Percentiles rank a stretch among this genome's conserved stretches.
Conservation (phyloP, 2,329 filamentous ascomycete species). For the Albophoma yamanashiensis region DNA sequence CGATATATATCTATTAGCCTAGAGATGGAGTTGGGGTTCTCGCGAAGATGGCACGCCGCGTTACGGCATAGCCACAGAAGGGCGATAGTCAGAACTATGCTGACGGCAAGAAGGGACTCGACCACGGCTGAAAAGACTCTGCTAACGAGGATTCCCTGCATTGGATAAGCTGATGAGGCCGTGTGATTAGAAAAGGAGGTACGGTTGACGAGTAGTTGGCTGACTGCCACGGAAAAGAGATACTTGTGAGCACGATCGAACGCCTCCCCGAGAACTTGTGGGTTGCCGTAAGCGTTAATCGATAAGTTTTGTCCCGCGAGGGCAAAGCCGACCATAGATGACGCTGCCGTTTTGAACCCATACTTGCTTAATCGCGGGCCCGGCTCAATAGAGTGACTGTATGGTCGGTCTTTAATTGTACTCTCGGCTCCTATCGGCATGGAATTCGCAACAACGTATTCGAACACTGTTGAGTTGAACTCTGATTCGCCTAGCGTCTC, state of each 20-base stretch:
- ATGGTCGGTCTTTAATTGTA: neutral
- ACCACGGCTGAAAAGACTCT: slow-evolving; percentile 17
- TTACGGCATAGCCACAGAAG: slow-evolving; percentile 8
- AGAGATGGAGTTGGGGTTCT: slow-evolving; percentile 16
- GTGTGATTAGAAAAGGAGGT: slow-evolving; percentile 5
- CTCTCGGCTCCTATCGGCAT: slow-evolving; percentile 1
- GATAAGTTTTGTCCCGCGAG: slow-evolving; percentile 10
- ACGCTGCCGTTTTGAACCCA: neutral
- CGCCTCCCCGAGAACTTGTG: neutral
- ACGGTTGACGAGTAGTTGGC: slow-evolving; percentile 6
- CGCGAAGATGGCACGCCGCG: slow-evolving; percentile 5
- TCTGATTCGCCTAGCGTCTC: slow-evolving; percentile 7
- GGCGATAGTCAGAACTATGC: slow-evolving; percentile 1
- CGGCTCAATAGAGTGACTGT: neutral
- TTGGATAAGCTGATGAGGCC: slow-evolving; percentile 3
- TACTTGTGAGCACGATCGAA: slow-evolving; percentile 17
- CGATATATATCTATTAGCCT: slow-evolving; percentile 10
- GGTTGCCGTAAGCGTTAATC: slow-evolving; percentile 1
- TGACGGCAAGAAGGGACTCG: slow-evolving; percentile 15
- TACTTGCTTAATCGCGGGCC: neutral
- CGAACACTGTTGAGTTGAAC: slow-evolving; percentile 24
- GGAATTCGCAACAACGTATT: slow-evolving; percentile 19
- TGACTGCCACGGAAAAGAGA: slow-evolving; percentile 18
- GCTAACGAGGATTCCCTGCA: slow-evolving; percentile 21
- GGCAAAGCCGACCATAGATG: slow-evolving; percentile 20